Evolutionary conservation across 495 filamentous ascomycete genomes (phyloP), one percentile per base, ranked within the genome.

Genomic region (Cenococcum geophilum): DNA sequence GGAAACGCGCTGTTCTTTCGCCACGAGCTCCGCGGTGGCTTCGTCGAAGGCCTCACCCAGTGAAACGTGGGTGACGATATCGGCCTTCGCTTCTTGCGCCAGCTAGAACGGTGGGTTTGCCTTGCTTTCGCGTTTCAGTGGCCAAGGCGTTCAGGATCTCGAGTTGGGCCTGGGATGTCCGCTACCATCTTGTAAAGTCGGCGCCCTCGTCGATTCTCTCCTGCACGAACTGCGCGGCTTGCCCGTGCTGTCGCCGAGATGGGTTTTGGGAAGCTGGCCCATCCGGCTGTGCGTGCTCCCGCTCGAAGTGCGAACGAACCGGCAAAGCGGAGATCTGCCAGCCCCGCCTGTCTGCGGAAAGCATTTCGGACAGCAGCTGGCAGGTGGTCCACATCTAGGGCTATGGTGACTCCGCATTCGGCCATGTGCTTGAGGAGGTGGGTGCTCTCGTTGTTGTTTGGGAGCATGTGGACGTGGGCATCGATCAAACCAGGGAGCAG

Each of bases 111-210:
- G 21, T 20, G 21, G 18, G 0, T 67, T 51, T n/a, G n/a, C n/a
- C n/a, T n/a, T n/a, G n/a, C n/a, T n/a, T n/a, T n/a, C n/a, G n/a
- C n/a, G n/a, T n/a, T n/a, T n/a, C n/a, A n/a, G n/a, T n/a, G n/a
- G n/a, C n/a, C n/a, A n/a, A n/a, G n/a, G n/a, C n/a, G n/a, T n/a
- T n/a, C 63, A 20, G 71, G 62, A 9, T 59, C 64, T 47, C 73
- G 71, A 47, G 59, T 68, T 12, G 69, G 64, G 14, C 74, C 72
- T 18, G 61, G 68, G 1, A 61, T 77, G 6, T 76, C 76, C 11
- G 73, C 69, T 76, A 82, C 80, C 53, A 82, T 82, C 68, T 82
- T 82, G 68, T 74, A 57, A 80, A 81, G 52, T 82, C 74, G 0
- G 79, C 76, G 5, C 79, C 78, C 1, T 70, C 73, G 20, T 79